A percentile compares a stretch with the other conserved stretches of the same genome.
phyloP scores from a whole-genome alignment of 2,329 filamentous ascomycete genomes.

The Ceratocystis ficicola region DNA sequence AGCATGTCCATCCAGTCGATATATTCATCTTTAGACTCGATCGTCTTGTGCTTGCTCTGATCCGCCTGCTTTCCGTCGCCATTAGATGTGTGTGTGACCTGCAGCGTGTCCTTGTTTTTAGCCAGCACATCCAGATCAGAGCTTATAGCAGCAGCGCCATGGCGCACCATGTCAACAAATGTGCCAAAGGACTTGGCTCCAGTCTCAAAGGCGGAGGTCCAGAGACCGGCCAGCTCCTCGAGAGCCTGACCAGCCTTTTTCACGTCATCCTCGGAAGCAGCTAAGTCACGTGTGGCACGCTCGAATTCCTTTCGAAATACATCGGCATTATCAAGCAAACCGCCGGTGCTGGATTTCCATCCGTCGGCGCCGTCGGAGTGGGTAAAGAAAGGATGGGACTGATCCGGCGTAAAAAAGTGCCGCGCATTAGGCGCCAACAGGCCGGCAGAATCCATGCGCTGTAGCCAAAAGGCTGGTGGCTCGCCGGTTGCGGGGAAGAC shows the following conservation, averaged over 20 bases:
- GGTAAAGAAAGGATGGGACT: neutral
- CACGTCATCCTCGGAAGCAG: conserved; percentile 25
- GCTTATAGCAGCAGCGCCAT: conserved; percentile 25
- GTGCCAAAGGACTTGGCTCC: conserved; percentile 33
- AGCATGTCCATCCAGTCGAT: conserved; percentile 35
- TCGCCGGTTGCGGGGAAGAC: conserved; percentile 32
- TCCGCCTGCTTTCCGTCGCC: conserved; percentile 2
- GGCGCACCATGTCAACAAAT: conserved; percentile 29
- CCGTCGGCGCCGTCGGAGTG: neutral
- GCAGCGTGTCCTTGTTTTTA: conserved; percentile 7
- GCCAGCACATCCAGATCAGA: conserved; percentile 18
- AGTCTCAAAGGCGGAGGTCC: conserved; percentile 29
- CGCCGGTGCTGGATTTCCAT: neutral
- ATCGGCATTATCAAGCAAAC: conserved; percentile 26
- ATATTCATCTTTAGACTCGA: conserved; percentile 33
- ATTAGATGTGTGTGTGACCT: conserved; percentile 7
- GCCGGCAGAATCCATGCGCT: conserved; percentile 30
- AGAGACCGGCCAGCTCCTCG: conserved; percentile 15
- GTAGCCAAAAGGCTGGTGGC: conserved; percentile 35
- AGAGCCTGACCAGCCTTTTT: conserved; percentile 26
- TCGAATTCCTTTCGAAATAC: conserved; percentile 29
- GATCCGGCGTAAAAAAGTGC: conserved; percentile 22
- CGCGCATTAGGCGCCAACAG: conserved; percentile 29
- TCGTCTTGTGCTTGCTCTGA: conserved; percentile 28
- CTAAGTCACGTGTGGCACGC: conserved; percentile 15